A percentile compares a stretch with the other conserved stretches of the same genome.
Evolutionary conservation across 2,329 filamentous ascomycete species (phyloP).

Genomic region (Colletotrichum sp.): DNA sequence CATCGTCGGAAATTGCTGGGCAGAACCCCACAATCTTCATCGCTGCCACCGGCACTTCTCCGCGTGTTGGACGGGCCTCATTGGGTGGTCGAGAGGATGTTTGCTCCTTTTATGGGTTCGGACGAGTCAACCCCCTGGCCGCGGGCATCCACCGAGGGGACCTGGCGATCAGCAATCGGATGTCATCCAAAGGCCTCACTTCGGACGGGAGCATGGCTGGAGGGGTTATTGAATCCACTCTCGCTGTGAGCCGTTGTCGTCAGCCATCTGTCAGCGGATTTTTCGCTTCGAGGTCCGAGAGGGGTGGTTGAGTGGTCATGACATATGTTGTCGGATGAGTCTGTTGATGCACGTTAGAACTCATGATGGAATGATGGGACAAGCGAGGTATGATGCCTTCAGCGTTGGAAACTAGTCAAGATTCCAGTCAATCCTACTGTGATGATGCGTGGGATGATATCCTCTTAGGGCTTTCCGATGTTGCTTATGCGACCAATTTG

Average conservation of each 20-base stretch:
- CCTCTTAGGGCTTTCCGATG: no score
- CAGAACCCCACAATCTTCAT: neutral
- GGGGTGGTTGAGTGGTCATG: neutral
- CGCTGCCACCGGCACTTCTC: neutral
- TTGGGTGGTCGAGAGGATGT: neutral
- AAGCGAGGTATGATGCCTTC: no score
- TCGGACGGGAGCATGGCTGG: neutral
- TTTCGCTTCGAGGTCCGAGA: neutral
- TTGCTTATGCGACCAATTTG: no score
- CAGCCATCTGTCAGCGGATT: neutral
- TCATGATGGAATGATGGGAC: accelerated
- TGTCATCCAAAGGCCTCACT: neutral
- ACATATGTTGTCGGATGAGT: neutral
- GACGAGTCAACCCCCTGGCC: constrained; percentile 8
- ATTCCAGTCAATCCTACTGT: accelerated
- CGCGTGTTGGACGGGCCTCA: neutral
- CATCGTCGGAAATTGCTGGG: constrained; percentile 13
- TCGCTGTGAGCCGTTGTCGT: neutral
- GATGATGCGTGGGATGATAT: neutral
- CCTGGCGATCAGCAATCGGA: constrained; percentile 1
- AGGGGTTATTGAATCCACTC: neutral
- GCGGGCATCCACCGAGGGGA: neutral
- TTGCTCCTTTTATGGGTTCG: neutral
- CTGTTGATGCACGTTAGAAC: neutral
- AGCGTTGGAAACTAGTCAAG: neutral